Evolutionary conservation across 768 basidiomycete species (phyloP).

Genomic region (Lactarius hengduanensis): DNA sequence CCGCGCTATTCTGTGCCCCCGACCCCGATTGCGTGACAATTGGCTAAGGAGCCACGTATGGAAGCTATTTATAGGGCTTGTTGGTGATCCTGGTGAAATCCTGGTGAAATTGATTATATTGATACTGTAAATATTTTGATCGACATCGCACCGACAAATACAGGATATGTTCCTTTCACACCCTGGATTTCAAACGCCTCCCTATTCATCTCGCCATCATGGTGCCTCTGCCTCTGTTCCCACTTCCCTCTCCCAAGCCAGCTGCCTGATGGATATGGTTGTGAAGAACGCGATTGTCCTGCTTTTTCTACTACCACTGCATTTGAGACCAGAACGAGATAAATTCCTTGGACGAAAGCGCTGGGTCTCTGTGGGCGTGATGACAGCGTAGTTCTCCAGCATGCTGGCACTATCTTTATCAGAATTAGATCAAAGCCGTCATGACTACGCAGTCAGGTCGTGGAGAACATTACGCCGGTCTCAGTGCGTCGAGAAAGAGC

Average conservation of each 20-base stretch:
- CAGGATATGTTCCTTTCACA: no score
- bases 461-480: background rate
- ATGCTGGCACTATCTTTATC: background rate
- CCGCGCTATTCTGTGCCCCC: constrained; percentile 25
- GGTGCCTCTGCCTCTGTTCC: background rate
- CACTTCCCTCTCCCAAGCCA: background rate
- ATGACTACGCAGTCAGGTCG: background rate
- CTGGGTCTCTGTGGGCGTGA: constrained; percentile 4
- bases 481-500: background rate
- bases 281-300: background rate
- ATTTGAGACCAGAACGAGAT: background rate
- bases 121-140: background rate
- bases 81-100: background rate
- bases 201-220: background rate
- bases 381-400: background rate
- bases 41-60: background rate
- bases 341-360: background rate
- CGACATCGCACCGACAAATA: no score
- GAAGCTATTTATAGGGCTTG: background rate
- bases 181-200: no score
- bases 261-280: background rate
- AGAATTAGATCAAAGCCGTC: no score
- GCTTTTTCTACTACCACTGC: background rate
- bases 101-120: background rate
- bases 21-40: constrained; percentile 21